Evolutionary conservation across 73 alveolate genomes (phyloP).

Genomic region (Paramecium sonneborni): DNA sequence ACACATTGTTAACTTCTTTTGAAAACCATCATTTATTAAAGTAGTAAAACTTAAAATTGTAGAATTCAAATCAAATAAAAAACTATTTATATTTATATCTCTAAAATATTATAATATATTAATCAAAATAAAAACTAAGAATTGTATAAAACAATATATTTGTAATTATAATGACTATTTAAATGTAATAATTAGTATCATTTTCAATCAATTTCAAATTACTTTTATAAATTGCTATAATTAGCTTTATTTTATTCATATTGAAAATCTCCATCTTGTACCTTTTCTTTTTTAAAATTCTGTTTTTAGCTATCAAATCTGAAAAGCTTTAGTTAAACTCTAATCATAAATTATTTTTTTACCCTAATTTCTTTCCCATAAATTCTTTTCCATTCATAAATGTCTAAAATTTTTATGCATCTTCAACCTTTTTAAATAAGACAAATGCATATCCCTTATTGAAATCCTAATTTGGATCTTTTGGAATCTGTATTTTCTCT

Average conservation of each 20-base stretch:
- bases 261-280: not conserved
- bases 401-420: not conserved
- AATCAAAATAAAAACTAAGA: too few species aligned
- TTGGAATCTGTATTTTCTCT: not conserved
- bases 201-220: not conserved
- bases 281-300: not conserved
- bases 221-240: not conserved
- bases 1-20: too few species aligned
- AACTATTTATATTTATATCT: too few species aligned
- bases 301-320: not conserved
- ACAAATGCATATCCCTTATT: conserved; percentile 49
- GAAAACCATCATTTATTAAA: too few species aligned
- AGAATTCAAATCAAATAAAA: too few species aligned
- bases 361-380: conserved; percentile 39
- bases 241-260: conserved; percentile 12
- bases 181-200: too few species aligned
- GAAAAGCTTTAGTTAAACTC: not conserved
- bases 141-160: too few species aligned
- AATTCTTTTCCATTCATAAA: conserved; percentile 49
- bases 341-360: not conserved
- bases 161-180: too few species aligned
- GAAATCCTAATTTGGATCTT: not conserved
- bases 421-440: conserved; percentile 9
- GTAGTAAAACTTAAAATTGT: too few species aligned
- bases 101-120: too few species aligned